phyloP scores from a whole-genome alignment of 2,329 filamentous ascomycete genomes.

The Verticillium nubilum region DNA sequence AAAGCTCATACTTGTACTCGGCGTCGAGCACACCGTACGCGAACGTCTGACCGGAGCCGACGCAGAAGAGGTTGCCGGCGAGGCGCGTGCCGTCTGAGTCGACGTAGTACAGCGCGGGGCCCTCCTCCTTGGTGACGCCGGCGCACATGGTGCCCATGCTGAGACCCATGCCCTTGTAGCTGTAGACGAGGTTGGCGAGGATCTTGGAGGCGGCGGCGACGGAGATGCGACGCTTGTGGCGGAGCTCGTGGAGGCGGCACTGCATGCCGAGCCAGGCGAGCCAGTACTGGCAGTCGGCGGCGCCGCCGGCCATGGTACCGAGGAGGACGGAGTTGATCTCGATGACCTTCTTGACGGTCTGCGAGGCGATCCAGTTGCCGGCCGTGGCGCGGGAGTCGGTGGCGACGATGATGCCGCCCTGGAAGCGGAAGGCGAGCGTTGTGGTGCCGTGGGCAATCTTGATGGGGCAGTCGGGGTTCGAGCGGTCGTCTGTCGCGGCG shows the following conservation, averaged over 20 bases:
- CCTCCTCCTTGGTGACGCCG: conserved; percentile 91
- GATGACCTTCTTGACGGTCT: conserved; percentile 99
- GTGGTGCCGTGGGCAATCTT: conserved; percentile 99
- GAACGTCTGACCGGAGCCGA: conserved; percentile 96
- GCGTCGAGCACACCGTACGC: conserved; percentile 97
- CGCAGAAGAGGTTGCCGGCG: conserved; percentile 93
- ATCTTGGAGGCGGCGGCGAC: conserved; percentile 98
- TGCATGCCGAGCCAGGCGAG: conserved; percentile 98
- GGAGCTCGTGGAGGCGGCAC: conserved; percentile 97
- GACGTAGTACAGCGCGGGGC: conserved; percentile 97
- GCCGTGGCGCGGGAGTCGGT: conserved; percentile 97
- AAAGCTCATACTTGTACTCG: conserved; percentile 87
- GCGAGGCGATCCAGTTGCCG: conserved; percentile 98
- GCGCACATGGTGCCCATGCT: conserved; percentile 99
- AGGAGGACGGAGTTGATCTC: conserved; percentile 93
- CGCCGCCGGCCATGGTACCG: conserved; percentile 97
- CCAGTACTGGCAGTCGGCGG: conserved; percentile 99
- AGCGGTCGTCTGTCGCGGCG: conserved; percentile 92
- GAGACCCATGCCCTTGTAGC: conserved; percentile 97
- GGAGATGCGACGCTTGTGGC: conserved; percentile 97
- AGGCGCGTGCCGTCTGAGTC: conserved; percentile 94
- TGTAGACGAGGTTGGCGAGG: conserved; percentile 95
- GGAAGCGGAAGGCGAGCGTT: conserved; percentile 94
- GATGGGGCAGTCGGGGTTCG: conserved; percentile 95
- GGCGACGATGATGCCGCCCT: conserved; percentile 96